A percentile compares a stretch with the other conserved stretches of the same genome.
phyloP scores from a whole-genome alignment of 192 early-diverging fungal species.

The Backusella luteola region DNA sequence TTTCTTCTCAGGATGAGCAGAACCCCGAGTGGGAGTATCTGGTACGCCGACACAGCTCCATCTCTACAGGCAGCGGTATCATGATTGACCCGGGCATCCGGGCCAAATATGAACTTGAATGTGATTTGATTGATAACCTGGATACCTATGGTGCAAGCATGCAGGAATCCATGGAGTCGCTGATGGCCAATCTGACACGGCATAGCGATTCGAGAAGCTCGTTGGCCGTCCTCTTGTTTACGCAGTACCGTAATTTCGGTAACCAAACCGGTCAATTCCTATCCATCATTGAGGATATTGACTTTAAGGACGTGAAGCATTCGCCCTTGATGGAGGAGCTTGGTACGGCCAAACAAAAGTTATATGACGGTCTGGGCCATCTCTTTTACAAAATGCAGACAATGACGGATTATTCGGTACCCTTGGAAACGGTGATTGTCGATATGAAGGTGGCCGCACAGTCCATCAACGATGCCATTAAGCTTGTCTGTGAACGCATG shows the following conservation, averaged over 20 bases:
- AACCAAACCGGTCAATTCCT: conserved; percentile 19
- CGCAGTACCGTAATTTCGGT: conserved; percentile 15
- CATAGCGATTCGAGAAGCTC: background rate
- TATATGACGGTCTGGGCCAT: conserved; percentile 6
- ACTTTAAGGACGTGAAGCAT: background rate
- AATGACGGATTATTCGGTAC: conserved; percentile 7
- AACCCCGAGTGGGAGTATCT: background rate
- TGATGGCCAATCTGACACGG: background rate
- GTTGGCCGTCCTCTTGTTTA: conserved; percentile 14
- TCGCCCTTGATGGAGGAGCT: background rate
- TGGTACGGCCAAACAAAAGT: background rate
- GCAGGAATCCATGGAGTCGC: conserved; percentile 20
- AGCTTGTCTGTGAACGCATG: conserved; percentile 12
- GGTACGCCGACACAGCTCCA: conserved; percentile 9
- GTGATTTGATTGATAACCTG: conserved; percentile 21
- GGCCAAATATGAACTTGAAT: conserved; percentile 23
- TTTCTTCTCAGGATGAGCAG: background rate
- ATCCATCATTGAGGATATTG: conserved; percentile 19
- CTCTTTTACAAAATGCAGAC: conserved; percentile 29
- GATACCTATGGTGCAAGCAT: conserved; percentile 22
- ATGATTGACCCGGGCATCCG: background rate
- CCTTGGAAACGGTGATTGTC: background rate
- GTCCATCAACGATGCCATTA: conserved; percentile 11
- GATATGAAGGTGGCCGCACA: background rate
- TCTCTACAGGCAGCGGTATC: background rate